Evolutionary conservation across 768 basidiomycete genomes (phyloP).

Genomic region (Rhizopogon rudus): DNA sequence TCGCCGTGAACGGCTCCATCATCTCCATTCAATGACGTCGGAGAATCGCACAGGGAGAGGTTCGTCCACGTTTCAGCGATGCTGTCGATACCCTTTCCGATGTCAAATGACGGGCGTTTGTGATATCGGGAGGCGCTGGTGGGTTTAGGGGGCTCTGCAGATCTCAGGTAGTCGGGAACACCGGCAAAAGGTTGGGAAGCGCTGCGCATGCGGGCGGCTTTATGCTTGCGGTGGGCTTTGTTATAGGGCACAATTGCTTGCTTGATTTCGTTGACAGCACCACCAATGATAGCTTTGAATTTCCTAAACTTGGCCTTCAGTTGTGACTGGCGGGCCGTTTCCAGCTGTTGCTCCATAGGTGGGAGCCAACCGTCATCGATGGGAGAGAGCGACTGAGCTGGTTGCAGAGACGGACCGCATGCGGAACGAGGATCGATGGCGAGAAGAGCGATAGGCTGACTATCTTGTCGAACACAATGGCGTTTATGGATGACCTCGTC

Average conservation of each 20-base stretch:
- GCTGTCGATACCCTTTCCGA: neutral
- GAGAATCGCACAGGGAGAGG: slow-evolving; percentile 1
- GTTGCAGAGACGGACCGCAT: neutral
- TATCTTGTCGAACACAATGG: neutral
- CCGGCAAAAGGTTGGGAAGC: neutral
- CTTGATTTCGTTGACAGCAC: neutral
- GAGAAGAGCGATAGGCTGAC: neutral
- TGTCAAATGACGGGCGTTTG: neutral
- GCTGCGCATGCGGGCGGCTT: neutral
- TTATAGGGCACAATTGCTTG: neutral
- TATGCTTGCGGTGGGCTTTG: neutral
- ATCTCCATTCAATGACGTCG: neutral
- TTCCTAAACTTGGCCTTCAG: neutral
- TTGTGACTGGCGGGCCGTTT: neutral
- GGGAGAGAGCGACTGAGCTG: neutral
- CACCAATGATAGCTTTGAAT: neutral
- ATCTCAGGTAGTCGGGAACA: neutral
- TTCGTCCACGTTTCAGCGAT: neutral
- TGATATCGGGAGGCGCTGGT: neutral
- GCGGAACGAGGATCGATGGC: neutral
- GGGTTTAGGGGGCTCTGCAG: neutral
- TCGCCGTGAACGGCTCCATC: neutral
- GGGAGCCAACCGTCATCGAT: neutral
- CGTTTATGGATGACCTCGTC: neutral
- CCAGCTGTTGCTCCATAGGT: neutral